Evolutionary conservation across 805 yeast species (phyloP).

Genomic region (Ogataea wickerhamii): DNA sequence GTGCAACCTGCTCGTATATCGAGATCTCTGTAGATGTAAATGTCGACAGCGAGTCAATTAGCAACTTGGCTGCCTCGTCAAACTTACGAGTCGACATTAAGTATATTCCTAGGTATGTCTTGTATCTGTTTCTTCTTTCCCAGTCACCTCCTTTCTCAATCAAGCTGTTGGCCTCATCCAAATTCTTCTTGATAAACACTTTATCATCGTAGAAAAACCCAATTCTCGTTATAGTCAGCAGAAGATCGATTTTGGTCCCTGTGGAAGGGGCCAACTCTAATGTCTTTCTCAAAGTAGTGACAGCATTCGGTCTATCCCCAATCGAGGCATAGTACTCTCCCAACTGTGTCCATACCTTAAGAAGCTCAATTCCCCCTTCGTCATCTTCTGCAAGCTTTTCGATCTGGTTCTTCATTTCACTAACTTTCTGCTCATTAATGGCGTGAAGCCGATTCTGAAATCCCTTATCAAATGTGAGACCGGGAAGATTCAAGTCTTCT

Average conservation of each 20-base stretch:
- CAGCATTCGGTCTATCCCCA: conserved; percentile 75
- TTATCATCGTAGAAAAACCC: conserved; percentile 89
- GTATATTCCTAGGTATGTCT: conserved; percentile 86
- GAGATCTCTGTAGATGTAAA: conserved; percentile 91
- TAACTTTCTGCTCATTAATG: conserved; percentile 54
- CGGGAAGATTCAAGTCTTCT: conserved; percentile 38
- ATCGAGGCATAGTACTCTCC: conserved; percentile 87
- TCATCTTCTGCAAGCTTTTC: conserved; percentile 58
- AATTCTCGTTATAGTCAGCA: conserved; percentile 75
- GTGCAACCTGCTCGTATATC: conserved; percentile 85
- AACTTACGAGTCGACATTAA: conserved; percentile 82
- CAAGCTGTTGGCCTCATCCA: conserved; percentile 67
- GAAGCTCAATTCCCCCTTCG: conserved; percentile 83
- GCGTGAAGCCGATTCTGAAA: conserved; percentile 48
- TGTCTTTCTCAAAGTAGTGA: conserved; percentile 64
- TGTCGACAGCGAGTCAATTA: conserved; percentile 90
- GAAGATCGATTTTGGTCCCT: conserved; percentile 86
- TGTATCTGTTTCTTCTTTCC: conserved; percentile 95
- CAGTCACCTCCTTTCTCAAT: conserved; percentile 98
- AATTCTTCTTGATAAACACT: conserved; percentile 59
- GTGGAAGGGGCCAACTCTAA: conserved; percentile 77
- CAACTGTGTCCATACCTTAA: conserved; percentile 70
- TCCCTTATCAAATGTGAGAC: conserved; percentile 55
- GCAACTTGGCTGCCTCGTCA: conserved; percentile 74
- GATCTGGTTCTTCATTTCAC: conserved; percentile 50